Conservation (phyloP, 2,329 filamentous ascomycete species). For the Teratosphaeria gauchensis region DNA sequence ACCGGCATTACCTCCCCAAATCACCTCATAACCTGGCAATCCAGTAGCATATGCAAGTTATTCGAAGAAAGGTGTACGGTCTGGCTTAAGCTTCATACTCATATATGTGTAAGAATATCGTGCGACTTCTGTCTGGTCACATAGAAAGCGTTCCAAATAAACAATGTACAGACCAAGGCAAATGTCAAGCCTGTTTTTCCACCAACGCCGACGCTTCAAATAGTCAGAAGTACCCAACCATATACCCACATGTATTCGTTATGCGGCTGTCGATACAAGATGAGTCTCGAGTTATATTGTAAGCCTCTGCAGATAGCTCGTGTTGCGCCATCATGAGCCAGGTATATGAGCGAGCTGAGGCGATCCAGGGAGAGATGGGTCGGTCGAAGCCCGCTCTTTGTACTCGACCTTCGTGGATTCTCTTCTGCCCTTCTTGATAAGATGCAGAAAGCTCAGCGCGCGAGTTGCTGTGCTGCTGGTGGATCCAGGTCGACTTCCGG, state of each 20-base stretch:
- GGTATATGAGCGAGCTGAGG: background rate
- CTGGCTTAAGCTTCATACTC: too few relatives aligned
- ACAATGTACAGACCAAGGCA: background rate
- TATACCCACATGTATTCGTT: too few relatives aligned
- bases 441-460: slow-evolving; percentile 23
- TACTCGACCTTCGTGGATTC: slow-evolving; percentile 14
- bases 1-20: too few relatives aligned
- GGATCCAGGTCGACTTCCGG: slow-evolving; percentile 13
- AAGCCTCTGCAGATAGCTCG: background rate
- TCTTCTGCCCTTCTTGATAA: slow-evolving; percentile 16
- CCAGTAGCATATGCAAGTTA: too few relatives aligned
- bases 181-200: background rate
- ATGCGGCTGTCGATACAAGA: background rate
- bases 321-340: background rate
- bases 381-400: slow-evolving; percentile 11
- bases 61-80: too few relatives aligned
- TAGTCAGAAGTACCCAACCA: background rate
- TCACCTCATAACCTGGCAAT: too few relatives aligned
- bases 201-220: background rate
- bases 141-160: background rate
- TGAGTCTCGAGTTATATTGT: background rate
- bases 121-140: background rate
- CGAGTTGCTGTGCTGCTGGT: slow-evolving; percentile 22
- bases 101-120: background rate
- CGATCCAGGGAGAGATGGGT: background rate